These are phyloP conservation scores for Bruguiera parviflora DNA, from an alignment of 345 rosid genomes.

Conservation along the genomic window DNA sequence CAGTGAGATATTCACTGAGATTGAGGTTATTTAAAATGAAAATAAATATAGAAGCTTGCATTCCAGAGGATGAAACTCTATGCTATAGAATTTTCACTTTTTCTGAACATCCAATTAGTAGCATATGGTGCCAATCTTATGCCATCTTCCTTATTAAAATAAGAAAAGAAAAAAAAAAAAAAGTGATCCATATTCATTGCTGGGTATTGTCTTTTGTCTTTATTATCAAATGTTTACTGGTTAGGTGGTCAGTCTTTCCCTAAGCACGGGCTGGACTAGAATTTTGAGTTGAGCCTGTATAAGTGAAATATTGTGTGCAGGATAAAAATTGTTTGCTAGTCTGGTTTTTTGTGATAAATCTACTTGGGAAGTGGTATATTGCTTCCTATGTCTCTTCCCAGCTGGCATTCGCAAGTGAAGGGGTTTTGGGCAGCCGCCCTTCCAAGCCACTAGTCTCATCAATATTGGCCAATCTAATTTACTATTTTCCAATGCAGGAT, in stretches of 20 bases:
- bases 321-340: neutral
- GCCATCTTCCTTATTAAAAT: too few relatives aligned
- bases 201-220: neutral
- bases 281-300: neutral
- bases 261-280: too few relatives aligned
- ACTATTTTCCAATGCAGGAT: slow-evolving; percentile 51
- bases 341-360: neutral
- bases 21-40: neutral
- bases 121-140: too few relatives aligned
- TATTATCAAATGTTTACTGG: neutral
- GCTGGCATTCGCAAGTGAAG: too few relatives aligned
- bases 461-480: slow-evolving; percentile 23
- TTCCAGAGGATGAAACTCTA: neutral
- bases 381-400: too few relatives aligned
- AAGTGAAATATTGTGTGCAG: neutral
- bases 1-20: neutral
- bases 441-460: neutral
- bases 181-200: too few relatives aligned
- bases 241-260: neutral
- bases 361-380: slow-evolving; percentile 14
- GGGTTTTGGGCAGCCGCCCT: too few relatives aligned
- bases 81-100: too few relatives aligned
- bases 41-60: slow-evolving; percentile 2
- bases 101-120: too few relatives aligned
- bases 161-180: too few relatives aligned